phyloP scores from a whole-genome alignment of 2,329 filamentous ascomycete species.

The Aspergillus melleus region DNA sequence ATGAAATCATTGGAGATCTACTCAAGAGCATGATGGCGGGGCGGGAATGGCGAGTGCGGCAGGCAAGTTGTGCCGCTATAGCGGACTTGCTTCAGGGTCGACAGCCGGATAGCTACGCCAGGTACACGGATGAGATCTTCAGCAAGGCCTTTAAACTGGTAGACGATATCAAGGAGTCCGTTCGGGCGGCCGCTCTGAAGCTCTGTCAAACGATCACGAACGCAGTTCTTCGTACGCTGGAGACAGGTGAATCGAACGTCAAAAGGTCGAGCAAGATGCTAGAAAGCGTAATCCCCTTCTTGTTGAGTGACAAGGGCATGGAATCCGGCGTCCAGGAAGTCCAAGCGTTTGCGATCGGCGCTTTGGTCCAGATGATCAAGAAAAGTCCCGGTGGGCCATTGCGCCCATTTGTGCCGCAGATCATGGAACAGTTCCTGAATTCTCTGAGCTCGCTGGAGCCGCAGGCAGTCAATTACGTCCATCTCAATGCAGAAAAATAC shows the following conservation, averaged over 20 bases:
- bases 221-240: conserved; percentile 79
- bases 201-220: conserved; percentile 83
- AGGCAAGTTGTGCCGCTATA: conserved; percentile 89
- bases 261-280: conserved; percentile 77
- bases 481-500: conserved; percentile 80
- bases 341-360: conserved; percentile 76
- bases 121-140: conserved; percentile 84
- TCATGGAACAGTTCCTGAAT: conserved; percentile 78
- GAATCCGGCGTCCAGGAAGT: conserved; percentile 89
- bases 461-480: conserved; percentile 86
- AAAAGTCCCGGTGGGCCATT: conserved; percentile 75
- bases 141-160: conserved; percentile 82
- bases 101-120: conserved; percentile 73
- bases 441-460: conserved; percentile 86
- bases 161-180: conserved; percentile 93
- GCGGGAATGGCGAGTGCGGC: conserved; percentile 88
- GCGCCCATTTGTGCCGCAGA: conserved; percentile 74
- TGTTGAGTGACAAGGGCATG: conserved; percentile 83
- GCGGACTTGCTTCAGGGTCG: conserved; percentile 83
- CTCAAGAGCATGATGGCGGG: conserved; percentile 76
- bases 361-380: conserved; percentile 85
- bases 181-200: conserved; percentile 75
- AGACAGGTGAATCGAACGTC: conserved; percentile 65
- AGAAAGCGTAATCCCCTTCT: conserved; percentile 81
- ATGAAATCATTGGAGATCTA: conserved; percentile 84